Evolutionary conservation across 352 stramenopile species (phyloP).

Genomic region (Globisporangium emineosum): DNA sequence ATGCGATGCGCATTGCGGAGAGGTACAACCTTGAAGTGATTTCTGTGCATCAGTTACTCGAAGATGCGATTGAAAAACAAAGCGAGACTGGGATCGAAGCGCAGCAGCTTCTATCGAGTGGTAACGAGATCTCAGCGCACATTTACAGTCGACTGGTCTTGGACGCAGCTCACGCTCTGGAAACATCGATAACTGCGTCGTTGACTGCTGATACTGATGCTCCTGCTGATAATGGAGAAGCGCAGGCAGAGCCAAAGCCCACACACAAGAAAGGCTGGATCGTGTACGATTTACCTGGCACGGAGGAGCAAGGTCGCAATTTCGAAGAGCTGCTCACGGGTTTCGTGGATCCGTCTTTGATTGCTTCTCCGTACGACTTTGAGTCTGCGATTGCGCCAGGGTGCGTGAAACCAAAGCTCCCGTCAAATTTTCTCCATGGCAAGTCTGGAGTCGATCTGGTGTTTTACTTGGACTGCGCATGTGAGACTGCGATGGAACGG

Average conservation of each 20-base stretch:
- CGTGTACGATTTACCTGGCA: slow-evolving; percentile 61
- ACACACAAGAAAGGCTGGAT: slow-evolving; percentile 46
- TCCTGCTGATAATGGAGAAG: neutral
- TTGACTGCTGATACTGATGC: neutral
- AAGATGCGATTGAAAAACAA: slow-evolving; percentile 26
- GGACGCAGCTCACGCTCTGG: slow-evolving; percentile 28
- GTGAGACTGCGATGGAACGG: slow-evolving; percentile 37
- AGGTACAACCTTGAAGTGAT: slow-evolving; percentile 50
- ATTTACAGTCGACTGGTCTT: slow-evolving; percentile 61
- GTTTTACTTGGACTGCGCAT: slow-evolving; percentile 53
- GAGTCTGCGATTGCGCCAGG: slow-evolving; percentile 52
- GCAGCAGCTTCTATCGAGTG: slow-evolving; percentile 26
- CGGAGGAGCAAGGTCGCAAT: slow-evolving; percentile 31
- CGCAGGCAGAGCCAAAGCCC: neutral
- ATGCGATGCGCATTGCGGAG: slow-evolving; percentile 43
- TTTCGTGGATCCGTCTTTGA: slow-evolving; percentile 39
- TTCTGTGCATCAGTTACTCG: slow-evolving; percentile 47
- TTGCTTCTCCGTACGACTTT: slow-evolving; percentile 49
- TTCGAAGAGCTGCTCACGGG: slow-evolving; percentile 59
- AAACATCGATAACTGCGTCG: neutral
- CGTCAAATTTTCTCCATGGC: slow-evolving; percentile 46
- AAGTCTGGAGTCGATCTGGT: slow-evolving; percentile 75
- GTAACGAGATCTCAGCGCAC: slow-evolving; percentile 35
- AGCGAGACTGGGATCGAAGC: slow-evolving; percentile 31
- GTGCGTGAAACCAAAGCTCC: slow-evolving; percentile 28